Evolutionary conservation across 2,329 filamentous ascomycete genomes (phyloP), one percentile per base, ranked within the genome.

Genomic region (Pseudogymnoascus sp.): DNA sequence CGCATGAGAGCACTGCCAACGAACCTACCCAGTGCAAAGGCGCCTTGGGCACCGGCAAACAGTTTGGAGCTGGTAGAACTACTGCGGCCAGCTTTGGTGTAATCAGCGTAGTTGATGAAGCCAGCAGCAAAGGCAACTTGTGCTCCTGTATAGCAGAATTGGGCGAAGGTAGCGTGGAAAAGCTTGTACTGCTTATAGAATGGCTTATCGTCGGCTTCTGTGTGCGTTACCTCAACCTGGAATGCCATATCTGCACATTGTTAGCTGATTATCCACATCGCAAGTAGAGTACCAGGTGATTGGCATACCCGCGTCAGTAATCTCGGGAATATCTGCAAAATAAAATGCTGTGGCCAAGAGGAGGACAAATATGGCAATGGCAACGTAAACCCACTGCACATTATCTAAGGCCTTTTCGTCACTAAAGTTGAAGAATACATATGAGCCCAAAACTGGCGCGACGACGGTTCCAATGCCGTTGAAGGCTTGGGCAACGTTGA

Each of bases 401-500:
- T 81, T 86, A 65, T 76, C 73, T 60, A 87, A 70, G 2, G 78
- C 77, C n/a, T 77, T 70, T 8, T 71, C 72, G 9, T 81, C 76
- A 60, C 82, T 79, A 62, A 80, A 78, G 62, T 80, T 81, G 75
- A 91, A 91, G 74, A 91, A 88, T 62, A 88, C 86, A 63, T 86
- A 86, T 1, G 85, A 88, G 41, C 86, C 89, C 7, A 91, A 77
- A 0, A 90, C 82, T 1, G 89, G 88, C 0, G 87, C 87, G 35
- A 91, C 77, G 57, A 91, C 85, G 7, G 86, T 87, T 34, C 88
- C 88, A 58, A 91, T 82, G 60, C 86, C 89, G 68, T 91, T 89
- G 74, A 91, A 87, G 60, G 87, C 86, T 71, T 92, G 88, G 1
- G 88, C 86, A 60, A 91, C 76, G 73, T 91, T 89, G 76, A 92